Evolutionary conservation across 129 eudicot genomes (phyloP), one percentile per base, ranked within the genome.

Genomic region (Cynara cardunculus): DNA sequence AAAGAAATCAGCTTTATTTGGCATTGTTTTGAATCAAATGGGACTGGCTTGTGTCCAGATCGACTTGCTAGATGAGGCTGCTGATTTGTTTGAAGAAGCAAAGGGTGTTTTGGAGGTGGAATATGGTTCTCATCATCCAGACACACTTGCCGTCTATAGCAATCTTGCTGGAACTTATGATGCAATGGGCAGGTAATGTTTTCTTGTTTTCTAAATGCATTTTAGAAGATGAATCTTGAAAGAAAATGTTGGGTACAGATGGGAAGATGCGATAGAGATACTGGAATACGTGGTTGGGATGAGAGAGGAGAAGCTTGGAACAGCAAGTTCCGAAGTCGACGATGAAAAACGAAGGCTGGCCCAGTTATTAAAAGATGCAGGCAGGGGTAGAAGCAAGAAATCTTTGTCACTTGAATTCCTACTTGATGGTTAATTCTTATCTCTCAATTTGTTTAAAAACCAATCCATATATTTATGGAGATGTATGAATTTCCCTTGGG

Each of bases 91-190:
- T 69, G 94, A 92, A 84, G 97, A 95, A 84, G 96, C 99, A 10
- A 87, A 90, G 81, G 75, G 83, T 32, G 89, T 95, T 78, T 82
- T 95, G 81, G 96, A 92, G 79, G 85, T 81, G 10, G 97, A 92
- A 86, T 92, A 90, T 74, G 99, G 99, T 22, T 86, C 92, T 4
- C 85, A 84, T 79, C 97, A 95, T 85, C 94, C 94, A 1, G 97
- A 95, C 56, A 92, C 99, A 7, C 86, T 95, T 44, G 99, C 86
- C 2, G 97, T 95, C 22, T 95, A 88, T 49, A 95, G 97, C 75
- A 95, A 95, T 89, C 97, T 95, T 78, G 97, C 99, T 28, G 97
- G 97, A 16, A 89, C 97, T 66, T 95, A 92, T 88, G 99, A 95
- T 89, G 99, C 97, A 46, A 88, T 90, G 91, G 99, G 97, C 75